Evolutionary conservation across 345 rosid genomes (phyloP).

Genomic region (Reutealis trisperma): DNA sequence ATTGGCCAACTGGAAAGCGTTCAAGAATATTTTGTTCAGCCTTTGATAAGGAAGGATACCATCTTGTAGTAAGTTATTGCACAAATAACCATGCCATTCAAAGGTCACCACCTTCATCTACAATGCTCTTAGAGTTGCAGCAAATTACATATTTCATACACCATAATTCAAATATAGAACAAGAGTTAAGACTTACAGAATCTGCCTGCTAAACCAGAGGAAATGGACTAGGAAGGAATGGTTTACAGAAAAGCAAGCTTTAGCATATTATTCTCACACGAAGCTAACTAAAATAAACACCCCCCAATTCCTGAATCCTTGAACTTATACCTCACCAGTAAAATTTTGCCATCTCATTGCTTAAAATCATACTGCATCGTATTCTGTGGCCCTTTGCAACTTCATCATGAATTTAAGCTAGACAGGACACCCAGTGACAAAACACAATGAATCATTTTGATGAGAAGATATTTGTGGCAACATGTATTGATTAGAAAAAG

Average conservation of each 20-base stretch:
- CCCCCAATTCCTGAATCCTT: neutral
- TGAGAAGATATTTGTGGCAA: neutral
- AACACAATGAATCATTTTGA: too few relatives aligned
- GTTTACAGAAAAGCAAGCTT: neutral
- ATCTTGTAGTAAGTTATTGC: neutral
- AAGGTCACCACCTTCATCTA: neutral
- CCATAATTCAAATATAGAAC: neutral
- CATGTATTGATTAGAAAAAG: neutral
- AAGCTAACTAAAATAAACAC: neutral
- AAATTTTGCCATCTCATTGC: neutral
- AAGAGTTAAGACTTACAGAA: neutral
- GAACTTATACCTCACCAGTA: neutral
- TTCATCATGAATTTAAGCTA: neutral
- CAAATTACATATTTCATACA: neutral
- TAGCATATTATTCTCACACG: neutral
- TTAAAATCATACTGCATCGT: neutral
- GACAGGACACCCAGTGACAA: neutral
- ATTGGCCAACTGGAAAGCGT: neutral
- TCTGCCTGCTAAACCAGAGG: neutral
- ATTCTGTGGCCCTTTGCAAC: neutral
- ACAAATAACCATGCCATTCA: neutral
- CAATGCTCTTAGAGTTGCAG: neutral
- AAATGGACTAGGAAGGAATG: neutral
- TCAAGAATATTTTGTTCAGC: neutral
- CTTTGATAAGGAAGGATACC: neutral